Base-by-base conservation (phyloP, 1,139 yeast species). In the Torulaspora pretoriensis region DNA sequence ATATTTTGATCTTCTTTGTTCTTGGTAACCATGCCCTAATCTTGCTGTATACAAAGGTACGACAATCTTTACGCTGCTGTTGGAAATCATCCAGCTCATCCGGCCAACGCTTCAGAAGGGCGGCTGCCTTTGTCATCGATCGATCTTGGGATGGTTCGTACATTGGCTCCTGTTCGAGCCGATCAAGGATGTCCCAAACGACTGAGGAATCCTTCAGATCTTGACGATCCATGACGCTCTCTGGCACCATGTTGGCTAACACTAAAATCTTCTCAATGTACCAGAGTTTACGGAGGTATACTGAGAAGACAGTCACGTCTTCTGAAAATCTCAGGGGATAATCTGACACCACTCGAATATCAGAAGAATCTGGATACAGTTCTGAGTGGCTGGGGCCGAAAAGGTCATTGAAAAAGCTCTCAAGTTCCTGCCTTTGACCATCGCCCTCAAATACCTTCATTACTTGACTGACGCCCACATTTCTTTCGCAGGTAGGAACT, bases 201-300 rank as follows among this genome's bases (percentile, higher is more conserved):
- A 4, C 2, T 16, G 32, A 16, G 8, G 39, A 13, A 26, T 25
- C 12, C 8, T 25, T 10, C 2, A 12, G 19, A n/a, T 3, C 24
- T 5, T 13, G 32, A 36, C 19, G 17, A 3, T 27, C 25, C 25
- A 32, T 3, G 22, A 12, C 14, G 22, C n/a, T 8, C 7, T 35
- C 38, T 9, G 39, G 17, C 10, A 26, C 23, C 31, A 9, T 36
- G 16, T 27, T 26, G 12, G 9, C 7, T 10, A 26, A 16, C 25
- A 17, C 32, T 8, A 36, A 25, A 3, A 36, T 27, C 25, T 36
- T 36, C 32, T 36, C 39, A 22, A 36, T 27, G 32, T 36, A 36
- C 39, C 39, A 36, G 13, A 36, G 26, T 14, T 26, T 25, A 8
- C 32, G 39, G 26, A 35, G 9, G 31, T 26, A 35, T 25, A 14